Base-by-base conservation (phyloP, 2,329 filamentous ascomycete species). In the Metarhizium sp. region DNA sequence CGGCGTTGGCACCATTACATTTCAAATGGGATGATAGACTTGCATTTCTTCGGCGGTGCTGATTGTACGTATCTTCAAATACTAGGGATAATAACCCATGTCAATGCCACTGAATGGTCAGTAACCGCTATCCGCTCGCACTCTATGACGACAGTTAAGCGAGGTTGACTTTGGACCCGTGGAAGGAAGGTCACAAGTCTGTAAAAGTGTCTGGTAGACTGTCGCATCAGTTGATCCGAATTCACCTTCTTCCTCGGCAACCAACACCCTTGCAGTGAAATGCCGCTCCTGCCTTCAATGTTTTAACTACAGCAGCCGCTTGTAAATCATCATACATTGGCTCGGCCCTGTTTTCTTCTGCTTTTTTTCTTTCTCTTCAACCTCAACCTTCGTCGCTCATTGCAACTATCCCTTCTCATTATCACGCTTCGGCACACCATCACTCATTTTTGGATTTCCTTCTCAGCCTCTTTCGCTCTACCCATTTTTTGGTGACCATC, bases 401-500 rank as follows among this genome's bases (percentile, higher is more conserved):
- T 60, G 57, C 59, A 62, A 59, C 60, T 59, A 60, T 54, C 47
- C 54, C 57, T 61, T 57, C 56, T 55, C 52, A 43, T 60, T 63
- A 51, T 57, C 50, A 55, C 42, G 56, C 52, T 58, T 63, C 59
- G 61, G 58, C 64, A 58, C 54, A 52, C 54, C 43, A 60, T 62
- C 59, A 59, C 60, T 60, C 66, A 52, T 66, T 67, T 67, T 71
- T 69, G 66, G 67, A 67, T 62, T 61, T 53, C 57, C 42, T 47
- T 54, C 16, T 47, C 20, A 29, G 13, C 6, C 5, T 36, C 50
- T 32, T 50, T 58, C 56, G 20, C 56, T 53, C 52, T 54, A 59
- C 56, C 61, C 46, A 58, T 62, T 55, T 66, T 64, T 67, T 66
- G 66, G 66, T 64, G 60, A 62, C 62, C 60, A 67, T 66, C 65